Evolutionary conservation across 257 asterid species (phyloP).

Genomic region (Solanum pinnatisectum): DNA sequence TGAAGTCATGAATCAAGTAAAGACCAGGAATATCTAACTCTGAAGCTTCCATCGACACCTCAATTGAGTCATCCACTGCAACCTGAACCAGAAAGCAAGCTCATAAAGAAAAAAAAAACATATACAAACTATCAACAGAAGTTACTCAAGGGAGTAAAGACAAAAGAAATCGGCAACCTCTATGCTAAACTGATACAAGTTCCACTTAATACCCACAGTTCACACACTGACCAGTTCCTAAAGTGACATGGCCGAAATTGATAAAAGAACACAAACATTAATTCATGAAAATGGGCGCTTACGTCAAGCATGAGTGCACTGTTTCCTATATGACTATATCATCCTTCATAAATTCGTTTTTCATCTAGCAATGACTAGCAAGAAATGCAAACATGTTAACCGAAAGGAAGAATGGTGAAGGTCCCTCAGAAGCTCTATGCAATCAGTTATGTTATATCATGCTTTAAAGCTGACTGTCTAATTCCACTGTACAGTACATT

Average conservation of each 20-base stretch:
- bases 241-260: background rate
- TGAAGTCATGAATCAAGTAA: constrained; percentile 54
- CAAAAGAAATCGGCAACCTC: background rate
- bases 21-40: constrained; percentile 84
- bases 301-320: background rate
- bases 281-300: background rate
- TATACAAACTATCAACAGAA: background rate
- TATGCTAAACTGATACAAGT: background rate
- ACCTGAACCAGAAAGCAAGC: constrained; percentile 23
- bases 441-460: background rate
- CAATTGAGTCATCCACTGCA: constrained; percentile 27
- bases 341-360: background rate
- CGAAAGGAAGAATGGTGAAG: background rate
- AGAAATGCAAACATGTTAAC: background rate
- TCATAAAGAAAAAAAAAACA: background rate
- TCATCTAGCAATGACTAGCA: background rate
- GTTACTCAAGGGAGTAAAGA: background rate
- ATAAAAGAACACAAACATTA: background rate
- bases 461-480: background rate
- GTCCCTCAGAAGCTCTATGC: background rate
- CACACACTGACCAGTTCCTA: background rate
- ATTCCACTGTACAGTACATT: background rate
- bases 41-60: constrained; percentile 58
- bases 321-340: background rate
- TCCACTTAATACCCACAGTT: background rate